These are phyloP conservation scores for Helotiales sp. DNA, from an alignment of 2,329 filamentous ascomycete species.

Conservation along the genomic window DNA sequence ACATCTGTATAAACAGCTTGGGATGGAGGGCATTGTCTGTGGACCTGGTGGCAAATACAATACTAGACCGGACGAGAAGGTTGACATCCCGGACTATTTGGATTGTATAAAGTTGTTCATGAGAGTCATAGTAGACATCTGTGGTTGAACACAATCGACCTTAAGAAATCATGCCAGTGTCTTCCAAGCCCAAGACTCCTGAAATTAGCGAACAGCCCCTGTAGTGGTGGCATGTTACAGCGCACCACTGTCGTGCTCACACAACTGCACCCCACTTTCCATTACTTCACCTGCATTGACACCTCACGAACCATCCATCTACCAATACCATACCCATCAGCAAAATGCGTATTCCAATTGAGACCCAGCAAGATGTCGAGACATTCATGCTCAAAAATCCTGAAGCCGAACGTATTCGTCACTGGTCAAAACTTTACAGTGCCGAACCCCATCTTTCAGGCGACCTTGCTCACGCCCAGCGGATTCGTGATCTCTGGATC, in stretches of 20 bases:
- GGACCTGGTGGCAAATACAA: constrained; percentile 4
- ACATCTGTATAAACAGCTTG: constrained; percentile 3
- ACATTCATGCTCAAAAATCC: constrained; percentile 1
- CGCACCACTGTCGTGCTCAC: neutral
- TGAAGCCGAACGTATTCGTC: neutral
- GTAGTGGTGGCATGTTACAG: neutral
- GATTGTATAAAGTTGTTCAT: constrained; percentile 3
- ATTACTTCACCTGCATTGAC: neutral
- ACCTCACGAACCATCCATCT: neutral
- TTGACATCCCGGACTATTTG: constrained; percentile 1
- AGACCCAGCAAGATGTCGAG: neutral
- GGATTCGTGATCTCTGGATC: neutral
- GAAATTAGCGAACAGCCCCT: neutral
- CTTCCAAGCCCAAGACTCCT: neutral
- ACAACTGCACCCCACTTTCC: neutral
- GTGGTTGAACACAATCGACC: neutral
- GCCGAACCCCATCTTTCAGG: constrained; percentile 3
- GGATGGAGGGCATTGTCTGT: neutral
- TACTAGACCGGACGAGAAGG: constrained; percentile 1
- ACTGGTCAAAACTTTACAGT: constrained; percentile 1
- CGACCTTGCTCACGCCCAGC: neutral
- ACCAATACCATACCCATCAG: neutral
- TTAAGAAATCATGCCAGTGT: neutral
- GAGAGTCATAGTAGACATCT: constrained; percentile 4
- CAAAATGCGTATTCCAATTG: constrained; percentile 4